phyloP scores from a whole-genome alignment of 2,329 filamentous ascomycete genomes.

The Colletotrichum paranaense region DNA sequence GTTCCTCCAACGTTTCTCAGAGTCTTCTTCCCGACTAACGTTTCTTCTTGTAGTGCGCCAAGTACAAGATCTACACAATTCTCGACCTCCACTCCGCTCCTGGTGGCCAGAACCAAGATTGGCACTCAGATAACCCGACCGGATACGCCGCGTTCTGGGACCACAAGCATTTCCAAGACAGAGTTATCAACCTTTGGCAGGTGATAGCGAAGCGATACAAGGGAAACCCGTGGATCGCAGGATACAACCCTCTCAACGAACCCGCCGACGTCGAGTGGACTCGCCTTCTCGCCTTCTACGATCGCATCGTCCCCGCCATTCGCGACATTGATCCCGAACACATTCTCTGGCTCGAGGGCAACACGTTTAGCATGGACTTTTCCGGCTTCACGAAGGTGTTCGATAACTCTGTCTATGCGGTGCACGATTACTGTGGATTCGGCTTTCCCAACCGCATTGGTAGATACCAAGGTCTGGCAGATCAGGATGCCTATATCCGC shows the following conservation, averaged over 20 bases:
- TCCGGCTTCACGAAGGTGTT: conserved; percentile 42
- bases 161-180: conserved; percentile 58
- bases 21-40: conserved; percentile 37
- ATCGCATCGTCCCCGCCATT: conserved; percentile 47
- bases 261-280: conserved; percentile 41
- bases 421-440: conserved; percentile 60
- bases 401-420: conserved; percentile 55
- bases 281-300: conserved; percentile 49
- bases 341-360: conserved; percentile 56
- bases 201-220: conserved; percentile 54
- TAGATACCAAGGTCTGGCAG: conserved; percentile 50
- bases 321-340: conserved; percentile 53
- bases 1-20: conserved; percentile 37
- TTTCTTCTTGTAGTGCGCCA: conserved; percentile 42
- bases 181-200: conserved; percentile 56
- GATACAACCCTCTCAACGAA: conserved; percentile 49
- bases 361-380: conserved; percentile 56
- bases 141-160: conserved; percentile 58
- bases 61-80: conserved; percentile 56
- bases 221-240: conserved; percentile 53
- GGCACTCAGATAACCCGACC: conserved; percentile 55
- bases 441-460: conserved; percentile 51
- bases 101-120: conserved; percentile 60
- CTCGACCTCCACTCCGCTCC: conserved; percentile 58
- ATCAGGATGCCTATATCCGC: conserved; percentile 47